These are phyloP conservation scores for Boechera retrofracta DNA, from an alignment of 345 rosid genomes.

Conservation along the genomic window DNA sequence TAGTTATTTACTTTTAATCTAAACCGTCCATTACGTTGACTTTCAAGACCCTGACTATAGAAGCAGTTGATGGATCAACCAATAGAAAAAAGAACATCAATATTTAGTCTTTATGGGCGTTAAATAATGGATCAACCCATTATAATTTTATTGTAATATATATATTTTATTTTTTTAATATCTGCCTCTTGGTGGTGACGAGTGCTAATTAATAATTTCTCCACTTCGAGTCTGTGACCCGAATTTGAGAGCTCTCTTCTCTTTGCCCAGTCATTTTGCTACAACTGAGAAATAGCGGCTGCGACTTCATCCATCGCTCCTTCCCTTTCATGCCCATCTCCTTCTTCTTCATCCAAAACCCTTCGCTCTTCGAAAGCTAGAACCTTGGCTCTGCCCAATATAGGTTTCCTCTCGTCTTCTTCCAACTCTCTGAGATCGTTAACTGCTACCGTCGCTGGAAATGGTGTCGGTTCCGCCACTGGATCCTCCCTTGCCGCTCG, in stretches of 20 bases:
- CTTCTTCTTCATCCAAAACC: conserved; percentile 41
- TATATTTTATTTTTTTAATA: neutral
- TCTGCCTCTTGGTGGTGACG: conserved; percentile 18
- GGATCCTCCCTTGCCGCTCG: conserved; percentile 57
- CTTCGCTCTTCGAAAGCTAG: conserved; percentile 30
- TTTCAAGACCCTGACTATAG: neutral
- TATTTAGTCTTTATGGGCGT: neutral
- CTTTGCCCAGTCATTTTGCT: conserved; percentile 28
- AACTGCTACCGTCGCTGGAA: conserved; percentile 42
- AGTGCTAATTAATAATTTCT: conserved; percentile 14
- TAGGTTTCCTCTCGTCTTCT: conserved; percentile 54
- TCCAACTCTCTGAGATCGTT: conserved; percentile 50
- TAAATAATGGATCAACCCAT: conserved; percentile 18
- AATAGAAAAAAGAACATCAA: neutral
- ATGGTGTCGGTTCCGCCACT: conserved; percentile 34
- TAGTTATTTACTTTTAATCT: neutral
- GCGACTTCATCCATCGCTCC: conserved; percentile 54
- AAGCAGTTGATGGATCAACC: conserved; percentile 3
- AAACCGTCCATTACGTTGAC: conserved; percentile 20
- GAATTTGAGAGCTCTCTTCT: conserved; percentile 32
- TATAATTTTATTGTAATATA: neutral
- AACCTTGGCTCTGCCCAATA: conserved; percentile 33
- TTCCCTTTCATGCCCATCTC: conserved; percentile 43
- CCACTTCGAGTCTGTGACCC: conserved; percentile 21
- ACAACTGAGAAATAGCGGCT: conserved; percentile 48